These are phyloP conservation scores for Lactarius deliciosus DNA, from an alignment of 768 basidiomycete genomes.

Conservation along the genomic window DNA sequence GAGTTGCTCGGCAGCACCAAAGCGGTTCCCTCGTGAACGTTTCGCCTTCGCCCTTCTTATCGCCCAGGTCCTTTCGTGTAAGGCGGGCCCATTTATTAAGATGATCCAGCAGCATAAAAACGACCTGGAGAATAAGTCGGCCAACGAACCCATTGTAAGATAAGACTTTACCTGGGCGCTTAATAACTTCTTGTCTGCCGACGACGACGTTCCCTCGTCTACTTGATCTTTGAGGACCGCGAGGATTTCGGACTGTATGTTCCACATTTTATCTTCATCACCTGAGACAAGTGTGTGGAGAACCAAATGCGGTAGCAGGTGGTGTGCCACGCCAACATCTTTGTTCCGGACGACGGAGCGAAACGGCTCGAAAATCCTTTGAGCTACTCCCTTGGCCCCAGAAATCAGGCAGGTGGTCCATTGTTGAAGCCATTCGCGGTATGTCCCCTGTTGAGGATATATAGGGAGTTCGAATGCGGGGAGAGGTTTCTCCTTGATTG, in stretches of 20 bases:
- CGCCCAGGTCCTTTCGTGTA: constrained; percentile 57
- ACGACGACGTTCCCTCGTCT: constrained; percentile 52
- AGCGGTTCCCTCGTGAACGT: constrained; percentile 45
- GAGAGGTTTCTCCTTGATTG: constrained; percentile 42
- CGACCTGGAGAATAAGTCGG: constrained; percentile 52
- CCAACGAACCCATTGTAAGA: neutral
- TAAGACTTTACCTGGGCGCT: constrained; percentile 79
- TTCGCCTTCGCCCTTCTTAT: constrained; percentile 54
- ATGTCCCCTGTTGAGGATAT: constrained; percentile 73
- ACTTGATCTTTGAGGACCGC: constrained; percentile 89
- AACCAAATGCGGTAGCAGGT: constrained; percentile 88
- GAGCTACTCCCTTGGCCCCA: constrained; percentile 54
- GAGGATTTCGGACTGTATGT: constrained; percentile 74
- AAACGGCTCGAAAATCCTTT: constrained; percentile 77
- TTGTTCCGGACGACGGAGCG: constrained; percentile 76
- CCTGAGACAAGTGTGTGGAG: constrained; percentile 83
- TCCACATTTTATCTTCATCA: constrained; percentile 53
- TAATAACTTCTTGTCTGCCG: constrained; percentile 77
- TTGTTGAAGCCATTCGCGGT: constrained; percentile 93
- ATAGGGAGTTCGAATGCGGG: constrained; percentile 60
- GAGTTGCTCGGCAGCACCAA: constrained; percentile 57
- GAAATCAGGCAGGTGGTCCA: constrained; percentile 85
- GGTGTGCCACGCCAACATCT: constrained; percentile 92
- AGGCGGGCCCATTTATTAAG: constrained; percentile 85
- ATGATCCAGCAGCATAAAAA: constrained; percentile 94